Evolutionary conservation across 2,329 filamentous ascomycete genomes (phyloP), one percentile per base, ranked within the genome.

Genomic region (Fusarium sambucinum): DNA sequence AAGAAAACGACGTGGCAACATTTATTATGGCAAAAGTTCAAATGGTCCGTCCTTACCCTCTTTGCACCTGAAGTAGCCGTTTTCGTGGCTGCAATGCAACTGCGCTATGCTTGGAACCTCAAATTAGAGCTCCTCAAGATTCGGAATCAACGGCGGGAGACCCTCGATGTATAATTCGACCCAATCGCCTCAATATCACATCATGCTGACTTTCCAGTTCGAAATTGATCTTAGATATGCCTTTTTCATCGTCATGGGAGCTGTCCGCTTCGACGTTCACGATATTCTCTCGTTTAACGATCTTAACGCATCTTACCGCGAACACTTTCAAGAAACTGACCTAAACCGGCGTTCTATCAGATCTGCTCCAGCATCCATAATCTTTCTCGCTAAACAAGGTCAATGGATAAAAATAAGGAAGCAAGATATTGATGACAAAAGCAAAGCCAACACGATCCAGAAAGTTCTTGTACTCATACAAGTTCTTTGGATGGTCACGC

Each of bases 191-290:
- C 5, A 11, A 5, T 13, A 13, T 4, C 16, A 5, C 0, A 1
- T 2, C 4, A 17, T 2, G n/a, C 21, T 48, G 5, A 48, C 21
- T n/a, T 9, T 4, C 3, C 2, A 58, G 56, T 41, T 59, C 4
- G 21, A 58, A 1, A 48, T 58, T 3, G 29, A 48, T 5, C 17
- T 58, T 3, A 19, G 48, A 13, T 59, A 59, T 8, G n/a, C 52
- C 3, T 59, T 48, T 27, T 58, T 47, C 6, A 35, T 59, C 1
- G 2, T 59, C 2, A 59, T 59, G 56, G 56, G 56, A 12, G 53
- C 41, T 2, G 4, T 59, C 10, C 41, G 56, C 6, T 41, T 59
- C 23, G 53, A 58, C 10, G 16, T 59, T 0, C 23, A 16, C 10
- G 35, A 48, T 0, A 41, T 59, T 1, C 6, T 59, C 6, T 59